These are phyloP conservation scores for Schizopora paradoxa DNA, from an alignment of 1,284 basidiomycete species.

Conservation along the genomic window DNA sequence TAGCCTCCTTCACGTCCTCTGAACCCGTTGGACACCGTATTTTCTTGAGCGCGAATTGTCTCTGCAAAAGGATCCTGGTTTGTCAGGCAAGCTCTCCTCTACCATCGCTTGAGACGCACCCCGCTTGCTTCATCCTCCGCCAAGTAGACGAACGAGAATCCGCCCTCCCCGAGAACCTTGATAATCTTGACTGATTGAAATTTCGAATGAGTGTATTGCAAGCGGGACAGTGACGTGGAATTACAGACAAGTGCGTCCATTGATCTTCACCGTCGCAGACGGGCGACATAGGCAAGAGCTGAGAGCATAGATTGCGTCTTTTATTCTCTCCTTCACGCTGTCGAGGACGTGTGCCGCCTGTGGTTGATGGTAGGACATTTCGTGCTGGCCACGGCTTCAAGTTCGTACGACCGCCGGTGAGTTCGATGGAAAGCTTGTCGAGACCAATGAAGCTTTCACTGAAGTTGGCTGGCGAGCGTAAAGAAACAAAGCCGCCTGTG, in stretches of 20 bases:
- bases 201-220: neutral
- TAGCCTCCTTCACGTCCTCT: constrained; percentile 77
- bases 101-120: constrained; percentile 36
- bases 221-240: constrained; percentile 1
- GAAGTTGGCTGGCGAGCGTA: too few relatives aligned
- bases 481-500: too few relatives aligned
- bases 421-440: too few relatives aligned
- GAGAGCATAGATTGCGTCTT: constrained; percentile 74
- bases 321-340: constrained; percentile 64
- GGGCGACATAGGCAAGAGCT: constrained; percentile 77
- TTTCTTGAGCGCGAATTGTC: constrained; percentile 92
- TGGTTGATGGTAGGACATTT: constrained; percentile 1
- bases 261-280: constrained; percentile 85
- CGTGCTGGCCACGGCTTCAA: too few relatives aligned
- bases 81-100: neutral
- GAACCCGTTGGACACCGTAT: constrained; percentile 81
- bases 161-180: constrained; percentile 89
- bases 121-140: constrained; percentile 83
- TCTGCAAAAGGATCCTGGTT: constrained; percentile 38
- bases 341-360: constrained; percentile 43
- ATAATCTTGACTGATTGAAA: constrained; percentile 70
- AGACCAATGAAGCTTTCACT: too few relatives aligned
- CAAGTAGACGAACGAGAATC: constrained; percentile 92
- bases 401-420: too few relatives aligned
- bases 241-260: constrained; percentile 75